Evolutionary conservation across 768 basidiomycete genomes (phyloP).

Genomic region (Paxillus ammoniavirescens): DNA sequence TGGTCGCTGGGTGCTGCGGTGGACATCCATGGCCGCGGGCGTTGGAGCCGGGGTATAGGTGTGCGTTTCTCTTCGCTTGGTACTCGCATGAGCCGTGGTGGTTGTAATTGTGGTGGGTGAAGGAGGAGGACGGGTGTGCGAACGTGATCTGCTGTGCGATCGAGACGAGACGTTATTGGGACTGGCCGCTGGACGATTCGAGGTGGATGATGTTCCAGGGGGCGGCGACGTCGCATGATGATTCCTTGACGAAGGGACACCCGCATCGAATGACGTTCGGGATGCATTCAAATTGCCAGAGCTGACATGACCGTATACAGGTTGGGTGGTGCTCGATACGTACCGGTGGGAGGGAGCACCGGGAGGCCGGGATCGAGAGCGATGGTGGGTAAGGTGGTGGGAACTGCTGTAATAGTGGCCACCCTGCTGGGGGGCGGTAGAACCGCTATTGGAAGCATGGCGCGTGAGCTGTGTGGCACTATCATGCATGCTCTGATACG

Average conservation of each 20-base stretch:
- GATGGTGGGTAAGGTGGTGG: conserved; percentile 19
- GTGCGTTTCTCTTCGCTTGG: conserved; percentile 2
- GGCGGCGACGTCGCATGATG: conserved; percentile 12
- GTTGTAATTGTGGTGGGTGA: neutral
- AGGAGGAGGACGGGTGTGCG: conserved; percentile 10
- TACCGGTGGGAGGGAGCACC: conserved; percentile 32
- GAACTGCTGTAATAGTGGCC: conserved; percentile 12
- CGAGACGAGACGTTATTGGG: conserved; percentile 6
- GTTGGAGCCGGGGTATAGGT: neutral
- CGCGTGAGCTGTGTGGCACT: conserved; percentile 12
- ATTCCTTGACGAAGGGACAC: conserved; percentile 8
- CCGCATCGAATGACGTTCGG: conserved; percentile 20
- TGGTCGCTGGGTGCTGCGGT: conserved; percentile 19
- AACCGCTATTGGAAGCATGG: conserved; percentile 2
- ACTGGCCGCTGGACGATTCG: conserved; percentile 5
- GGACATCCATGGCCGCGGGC: conserved; percentile 16
- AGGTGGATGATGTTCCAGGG: conserved; percentile 1
- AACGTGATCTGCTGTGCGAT: conserved; percentile 18
- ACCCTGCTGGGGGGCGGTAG: neutral
- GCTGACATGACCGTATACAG: conserved; percentile 25
- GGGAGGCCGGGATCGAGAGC: conserved; percentile 27
- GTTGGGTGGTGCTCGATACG: conserved; percentile 24
- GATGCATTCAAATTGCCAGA: conserved; percentile 20
- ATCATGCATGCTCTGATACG: conserved; percentile 13
- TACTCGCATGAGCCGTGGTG: neutral